Percentiles rank a stretch among this genome's conserved stretches.
phyloP scores from a whole-genome alignment of 106 monocot genomes.

The Iris macrosiphon region DNA sequence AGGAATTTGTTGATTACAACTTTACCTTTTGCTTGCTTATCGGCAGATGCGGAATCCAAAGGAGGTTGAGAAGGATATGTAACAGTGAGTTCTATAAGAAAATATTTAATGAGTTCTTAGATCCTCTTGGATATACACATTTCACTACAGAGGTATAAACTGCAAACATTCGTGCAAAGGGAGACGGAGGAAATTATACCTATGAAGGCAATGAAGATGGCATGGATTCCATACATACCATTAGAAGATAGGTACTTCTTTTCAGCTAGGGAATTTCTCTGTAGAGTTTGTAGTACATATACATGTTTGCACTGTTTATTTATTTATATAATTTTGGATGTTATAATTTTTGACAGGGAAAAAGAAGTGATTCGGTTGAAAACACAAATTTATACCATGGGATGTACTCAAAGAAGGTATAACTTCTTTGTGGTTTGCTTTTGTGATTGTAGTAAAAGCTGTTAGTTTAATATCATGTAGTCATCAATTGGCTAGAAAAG shows the following conservation, averaged over 20 bases:
- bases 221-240: conserved; percentile 95
- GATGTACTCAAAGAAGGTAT: conserved; percentile 92
- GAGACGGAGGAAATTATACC: conserved; percentile 93
- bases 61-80: conserved; percentile 80
- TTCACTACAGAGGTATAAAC: conserved; percentile 83
- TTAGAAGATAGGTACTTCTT: conserved; percentile 66
- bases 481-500: too few relatives aligned
- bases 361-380: conserved; percentile 67
- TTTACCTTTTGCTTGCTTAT: background rate
- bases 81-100: conserved; percentile 96
- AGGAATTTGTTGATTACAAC: background rate
- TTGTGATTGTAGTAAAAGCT: too few relatives aligned
- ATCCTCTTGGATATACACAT: conserved; percentile 80
- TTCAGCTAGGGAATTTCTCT: too few relatives aligned
- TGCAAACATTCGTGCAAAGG: conserved; percentile 79
- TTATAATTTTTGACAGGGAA: conserved; percentile 44
- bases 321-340: too few relatives aligned
- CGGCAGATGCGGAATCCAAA: conserved; percentile 85
- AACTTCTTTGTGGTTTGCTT: too few relatives aligned
- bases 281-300: too few relatives aligned
- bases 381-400: conserved; percentile 84
- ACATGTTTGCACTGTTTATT: too few relatives aligned
- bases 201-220: conserved; percentile 98
- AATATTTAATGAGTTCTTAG: conserved; percentile 93
- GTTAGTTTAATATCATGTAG: too few relatives aligned